Evolutionary conservation across 179 eudicot species (phyloP), one percentile per base, ranked within the genome.

Genomic region (Vitellaria paradoxa): DNA sequence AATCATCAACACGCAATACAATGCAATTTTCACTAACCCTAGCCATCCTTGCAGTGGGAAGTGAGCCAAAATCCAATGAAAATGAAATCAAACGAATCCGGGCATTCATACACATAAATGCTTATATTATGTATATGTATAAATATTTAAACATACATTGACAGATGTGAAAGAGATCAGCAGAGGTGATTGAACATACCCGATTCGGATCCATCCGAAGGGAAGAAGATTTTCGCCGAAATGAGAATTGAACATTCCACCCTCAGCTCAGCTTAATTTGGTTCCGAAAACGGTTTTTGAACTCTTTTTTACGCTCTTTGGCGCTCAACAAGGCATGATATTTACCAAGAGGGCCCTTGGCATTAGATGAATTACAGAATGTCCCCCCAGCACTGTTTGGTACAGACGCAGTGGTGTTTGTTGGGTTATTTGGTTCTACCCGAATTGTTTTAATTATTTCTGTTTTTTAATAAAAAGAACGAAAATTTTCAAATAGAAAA

Each of bases 151-250:
- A 17, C 55, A 40, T 26, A 14, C 30, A 26, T 64, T 0, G 4
- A 12, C 14, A 53, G 13, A 6, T 0, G 11, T 6, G 17, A 59
- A 52, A 40, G 18, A 45, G 4, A 74, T 42, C 15, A 40, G 40
- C 3, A 11, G 8, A 75, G 63, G 24, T 37, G 30, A 50, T 75
- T 30, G 70, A 47, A 10, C 46, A 47, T 65, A 75, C 78, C 71
- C 63, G 78, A 14, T 75, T 75, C 45, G 50, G 77, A 75, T 75
- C 78, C 78, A 75, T 75, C 1, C 8, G 30, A 37, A 7, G 66
- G 42, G 74, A 75, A 74, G 69, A 63, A 63, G 42, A 9, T 49
- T 62, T n/a, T 65, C 17, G 0, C 26, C 3, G 71, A 63, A 75
- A 18, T 50, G 3, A 55, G 14, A 11, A 23, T 21, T 52, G 9